phyloP scores from a whole-genome alignment of 148 eudicot species.

The Suaeda aralocaspica region DNA sequence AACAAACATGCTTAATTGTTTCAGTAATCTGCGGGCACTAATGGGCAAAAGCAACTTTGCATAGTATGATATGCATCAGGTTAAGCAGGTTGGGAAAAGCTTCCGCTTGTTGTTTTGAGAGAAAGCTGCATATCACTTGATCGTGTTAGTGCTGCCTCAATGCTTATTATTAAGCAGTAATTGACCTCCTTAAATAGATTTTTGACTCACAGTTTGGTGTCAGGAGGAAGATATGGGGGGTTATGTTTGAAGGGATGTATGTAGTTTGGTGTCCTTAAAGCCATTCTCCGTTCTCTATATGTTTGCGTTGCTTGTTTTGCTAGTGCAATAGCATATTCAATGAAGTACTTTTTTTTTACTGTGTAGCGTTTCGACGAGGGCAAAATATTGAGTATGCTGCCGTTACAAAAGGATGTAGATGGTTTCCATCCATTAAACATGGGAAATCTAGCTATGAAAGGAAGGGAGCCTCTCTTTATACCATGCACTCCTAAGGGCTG shows the following conservation, averaged over 20 bases:
- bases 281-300: not conserved
- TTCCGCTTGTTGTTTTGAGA: not conserved
- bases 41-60: not conserved
- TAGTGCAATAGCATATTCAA: not conserved
- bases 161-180: not conserved
- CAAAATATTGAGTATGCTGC: constrained; percentile 50
- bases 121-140: not conserved
- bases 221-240: not conserved
- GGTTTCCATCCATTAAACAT: constrained; percentile 83
- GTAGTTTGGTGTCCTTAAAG: not conserved
- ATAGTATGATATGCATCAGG: not conserved
- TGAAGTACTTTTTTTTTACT: not conserved
- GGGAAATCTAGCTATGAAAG: constrained; percentile 69
- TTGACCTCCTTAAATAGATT: not conserved
- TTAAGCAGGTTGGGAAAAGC: not conserved
- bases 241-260: not conserved
- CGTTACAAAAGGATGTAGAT: constrained; percentile 75
- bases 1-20: not conserved
- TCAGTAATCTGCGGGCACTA: not conserved
- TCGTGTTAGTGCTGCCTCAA: not conserved
- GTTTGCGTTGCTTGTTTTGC: not conserved
- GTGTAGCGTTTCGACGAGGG: constrained; percentile 61
- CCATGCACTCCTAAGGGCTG: constrained; percentile 87
- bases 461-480: constrained; percentile 71
- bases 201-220: not conserved